Evolutionary conservation across 2,329 filamentous ascomycete species (phyloP).

Genomic region (Fusarium mangiferae): DNA sequence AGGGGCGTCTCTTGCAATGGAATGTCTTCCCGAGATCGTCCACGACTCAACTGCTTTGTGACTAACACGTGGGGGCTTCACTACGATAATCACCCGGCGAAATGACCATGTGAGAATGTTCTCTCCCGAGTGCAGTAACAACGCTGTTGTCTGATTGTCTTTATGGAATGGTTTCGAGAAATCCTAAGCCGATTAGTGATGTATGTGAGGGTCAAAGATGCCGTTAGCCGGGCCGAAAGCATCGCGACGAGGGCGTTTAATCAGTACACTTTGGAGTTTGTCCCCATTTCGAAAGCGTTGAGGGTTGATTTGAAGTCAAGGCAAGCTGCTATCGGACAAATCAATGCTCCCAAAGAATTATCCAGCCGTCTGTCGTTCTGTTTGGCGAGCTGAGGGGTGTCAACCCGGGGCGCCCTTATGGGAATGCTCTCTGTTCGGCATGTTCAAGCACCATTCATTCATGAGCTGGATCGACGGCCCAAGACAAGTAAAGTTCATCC

Average conservation of each 20-base stretch:
- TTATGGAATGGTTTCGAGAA: not conserved
- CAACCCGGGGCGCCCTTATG: not conserved
- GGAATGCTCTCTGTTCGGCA: not conserved
- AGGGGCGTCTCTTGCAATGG: not conserved
- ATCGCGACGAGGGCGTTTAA: not conserved
- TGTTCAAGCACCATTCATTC: not conserved
- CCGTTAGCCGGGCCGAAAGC: not conserved
- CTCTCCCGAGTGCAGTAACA: not conserved
- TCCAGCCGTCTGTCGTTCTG: not conserved
- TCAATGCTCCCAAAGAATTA: not conserved
- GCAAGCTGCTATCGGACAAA: not conserved
- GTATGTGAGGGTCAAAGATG: not conserved
- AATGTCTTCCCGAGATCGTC: conserved; percentile 8
- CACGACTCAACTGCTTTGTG: conserved; percentile 1
- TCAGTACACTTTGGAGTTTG: not conserved
- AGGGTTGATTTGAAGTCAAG: not conserved
- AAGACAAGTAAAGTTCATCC: too few species aligned
- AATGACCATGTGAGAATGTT: not conserved
- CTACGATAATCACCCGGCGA: not conserved
- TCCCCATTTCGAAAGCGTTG: not conserved
- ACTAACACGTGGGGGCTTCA: conserved; percentile 7
- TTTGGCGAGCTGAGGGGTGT: not conserved
- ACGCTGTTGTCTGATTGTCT: not conserved
- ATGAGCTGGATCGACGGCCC: not conserved
- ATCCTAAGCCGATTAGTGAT: not conserved